Percentiles rank a stretch among this genome's conserved stretches.
phyloP scores from a whole-genome alignment of 345 rosid species.

The Pistacia atlantica region DNA sequence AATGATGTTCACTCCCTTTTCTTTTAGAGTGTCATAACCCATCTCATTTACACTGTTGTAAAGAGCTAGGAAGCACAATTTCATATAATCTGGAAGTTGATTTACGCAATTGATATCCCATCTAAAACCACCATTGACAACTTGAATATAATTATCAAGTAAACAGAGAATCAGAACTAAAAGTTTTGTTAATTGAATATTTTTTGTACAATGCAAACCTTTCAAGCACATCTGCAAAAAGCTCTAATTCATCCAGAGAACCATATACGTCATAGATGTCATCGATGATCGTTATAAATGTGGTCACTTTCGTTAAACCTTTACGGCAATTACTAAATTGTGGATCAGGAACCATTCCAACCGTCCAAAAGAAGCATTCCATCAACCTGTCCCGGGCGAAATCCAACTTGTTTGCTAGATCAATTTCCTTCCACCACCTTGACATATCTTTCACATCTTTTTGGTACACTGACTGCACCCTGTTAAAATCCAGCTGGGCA shows the following conservation, averaged over 20 bases:
- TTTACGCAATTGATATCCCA: conserved; percentile 42
- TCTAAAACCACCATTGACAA: conserved; percentile 19
- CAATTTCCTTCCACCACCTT: conserved; percentile 47
- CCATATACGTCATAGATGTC: conserved; percentile 41
- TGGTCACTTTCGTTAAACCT: conserved; percentile 37
- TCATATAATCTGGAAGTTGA: conserved; percentile 45
- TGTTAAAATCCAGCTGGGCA: too few relatives aligned
- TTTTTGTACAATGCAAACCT: conserved; percentile 18
- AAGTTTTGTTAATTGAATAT: background rate
- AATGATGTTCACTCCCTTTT: conserved; percentile 26
- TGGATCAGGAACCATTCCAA: conserved; percentile 38
- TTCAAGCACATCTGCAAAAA: conserved; percentile 39
- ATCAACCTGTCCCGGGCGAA: conserved; percentile 50
- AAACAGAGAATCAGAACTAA: background rate
- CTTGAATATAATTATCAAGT: background rate
- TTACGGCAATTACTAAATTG: conserved; percentile 27
- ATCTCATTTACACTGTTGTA: conserved; percentile 48
- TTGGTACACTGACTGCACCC: too few relatives aligned
- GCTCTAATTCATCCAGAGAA: conserved; percentile 38
- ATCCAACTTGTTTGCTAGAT: conserved; percentile 29
- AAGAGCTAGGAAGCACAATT: conserved; percentile 40
- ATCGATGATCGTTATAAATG: conserved; percentile 34
- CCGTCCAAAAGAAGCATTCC: conserved; percentile 51
- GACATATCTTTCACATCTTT: too few relatives aligned
- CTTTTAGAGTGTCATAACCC: conserved; percentile 42